These are phyloP conservation scores for Ulvella scutata DNA, from an alignment of 139 green algal genomes.

Conservation along the genomic window DNA sequence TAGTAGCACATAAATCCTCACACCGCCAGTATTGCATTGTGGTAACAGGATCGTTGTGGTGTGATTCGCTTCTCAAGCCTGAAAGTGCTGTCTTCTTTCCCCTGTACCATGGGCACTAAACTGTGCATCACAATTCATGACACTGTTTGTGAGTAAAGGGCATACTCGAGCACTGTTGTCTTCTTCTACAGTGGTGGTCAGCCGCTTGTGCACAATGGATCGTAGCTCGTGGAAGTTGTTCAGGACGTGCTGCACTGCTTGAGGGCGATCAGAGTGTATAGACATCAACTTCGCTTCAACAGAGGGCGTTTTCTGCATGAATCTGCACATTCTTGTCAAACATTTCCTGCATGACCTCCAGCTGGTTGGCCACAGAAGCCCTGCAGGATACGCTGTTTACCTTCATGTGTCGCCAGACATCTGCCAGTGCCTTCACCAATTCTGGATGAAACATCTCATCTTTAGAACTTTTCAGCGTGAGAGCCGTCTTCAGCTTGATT, in stretches of 20 bases:
- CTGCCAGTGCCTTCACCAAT: neutral
- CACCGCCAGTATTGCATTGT: too few relatives aligned
- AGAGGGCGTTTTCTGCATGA: too few relatives aligned
- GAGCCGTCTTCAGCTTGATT: neutral
- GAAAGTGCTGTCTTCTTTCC: too few relatives aligned
- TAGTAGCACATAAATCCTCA: too few relatives aligned
- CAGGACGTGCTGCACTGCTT: neutral
- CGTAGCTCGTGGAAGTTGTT: neutral
- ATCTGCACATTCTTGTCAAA: neutral
- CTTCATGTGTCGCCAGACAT: neutral
- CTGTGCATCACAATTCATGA: neutral
- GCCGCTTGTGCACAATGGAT: neutral
- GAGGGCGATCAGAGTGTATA: neutral
- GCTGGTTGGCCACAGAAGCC: neutral
- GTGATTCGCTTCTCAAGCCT: neutral
- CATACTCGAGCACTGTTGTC: neutral
- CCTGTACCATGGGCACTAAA: neutral
- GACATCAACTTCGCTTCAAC: neutral
- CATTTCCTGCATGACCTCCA: neutral
- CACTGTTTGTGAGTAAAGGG: neutral
- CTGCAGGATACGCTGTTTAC: neutral
- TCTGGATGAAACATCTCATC: neutral
- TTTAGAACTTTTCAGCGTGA: neutral
- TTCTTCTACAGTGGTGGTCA: neutral
- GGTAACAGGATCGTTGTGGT: too few relatives aligned